Percentiles rank a stretch among this genome's conserved stretches.
These are phyloP conservation scores for Centrapalus pauciflorus DNA, from an alignment of 129 eudicot species.

Conservation along the genomic window DNA sequence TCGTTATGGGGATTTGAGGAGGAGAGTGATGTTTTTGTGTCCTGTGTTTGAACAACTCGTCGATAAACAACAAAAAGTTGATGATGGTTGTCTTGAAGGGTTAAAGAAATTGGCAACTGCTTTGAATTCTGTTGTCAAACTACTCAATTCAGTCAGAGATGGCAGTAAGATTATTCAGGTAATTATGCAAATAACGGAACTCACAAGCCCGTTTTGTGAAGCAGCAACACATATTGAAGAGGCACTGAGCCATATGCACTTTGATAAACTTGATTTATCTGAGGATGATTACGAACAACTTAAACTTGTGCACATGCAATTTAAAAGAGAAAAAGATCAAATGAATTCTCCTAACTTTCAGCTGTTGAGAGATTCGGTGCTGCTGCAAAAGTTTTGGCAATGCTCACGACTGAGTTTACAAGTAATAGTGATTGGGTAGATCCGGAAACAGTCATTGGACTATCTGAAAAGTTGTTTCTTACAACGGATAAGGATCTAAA, in stretches of 20 bases:
- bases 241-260: conserved; percentile 64
- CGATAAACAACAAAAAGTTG: conserved; percentile 47
- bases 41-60: conserved; percentile 82
- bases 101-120: conserved; percentile 44
- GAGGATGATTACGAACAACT: conserved; percentile 87
- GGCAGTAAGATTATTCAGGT: conserved; percentile 90
- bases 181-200: conserved; percentile 53
- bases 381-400: conserved; percentile 52
- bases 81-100: conserved; percentile 43
- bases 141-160: conserved; percentile 50
- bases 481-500: conserved; percentile 67
- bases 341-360: conserved; percentile 71
- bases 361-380: no score
- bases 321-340: conserved; percentile 73
- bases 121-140: conserved; percentile 52
- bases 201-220: conserved; percentile 44
- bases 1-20: conserved; percentile 68
- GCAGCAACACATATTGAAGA: conserved; percentile 75
- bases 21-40: conserved; percentile 84
- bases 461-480: conserved; percentile 71
- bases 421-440: conserved; percentile 55
- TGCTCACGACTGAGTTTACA: no score
- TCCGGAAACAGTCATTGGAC: conserved; percentile 51
- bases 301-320: conserved; percentile 82
- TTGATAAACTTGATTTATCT: conserved; percentile 51